Evolutionary conservation across 441 rosid genomes (phyloP), one percentile per base, ranked within the genome.

Genomic region (Pelargonium citronellum): DNA sequence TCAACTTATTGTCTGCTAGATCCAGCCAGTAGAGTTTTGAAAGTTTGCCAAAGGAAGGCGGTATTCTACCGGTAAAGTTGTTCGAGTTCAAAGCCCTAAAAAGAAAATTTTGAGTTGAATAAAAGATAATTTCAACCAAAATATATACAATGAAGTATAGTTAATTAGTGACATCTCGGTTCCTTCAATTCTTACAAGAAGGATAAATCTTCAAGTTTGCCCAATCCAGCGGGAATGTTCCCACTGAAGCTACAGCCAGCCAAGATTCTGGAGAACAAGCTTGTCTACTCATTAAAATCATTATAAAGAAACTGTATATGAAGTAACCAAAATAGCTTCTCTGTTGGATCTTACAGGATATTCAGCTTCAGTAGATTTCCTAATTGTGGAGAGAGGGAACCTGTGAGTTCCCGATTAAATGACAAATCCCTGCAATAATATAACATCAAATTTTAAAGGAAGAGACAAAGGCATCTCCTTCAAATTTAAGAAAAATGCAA

Each of bases 21-120:
- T 95, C 99, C 61, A 95, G 78, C 99, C 97, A 95, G 74, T 87
- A 90, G 43, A 95, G 88, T 63, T 87, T 87, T 71, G 89, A 87
- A 71, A 95, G 95, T 64, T 83, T 90, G 43, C 97, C 96, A 72
- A 95, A 60, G 37, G 92, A 66, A 41, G 92, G 77, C 5, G 97
- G 97, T 70, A 95, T 89, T 55, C 67, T 70, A 22, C 96, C 97
- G 0, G 88, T 89, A 69, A 95, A 87, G 71, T 95, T 90, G 81
- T 91, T 95, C 1, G 94, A 87, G 79, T 91, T 91, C 81, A 95
- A 83, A 44, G 99, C 97, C 86, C 97, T 95, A 82, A 53, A 30
- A 79, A 74, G 49, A 63, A 70, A 39, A 22, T 30, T 12, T 11
- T 67, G 13, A 43, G 37, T 71, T 17, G 62, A 69, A 34, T 10